phyloP scores from a whole-genome alignment of 106 monocot genomes.

The Ottelia alismoides region DNA sequence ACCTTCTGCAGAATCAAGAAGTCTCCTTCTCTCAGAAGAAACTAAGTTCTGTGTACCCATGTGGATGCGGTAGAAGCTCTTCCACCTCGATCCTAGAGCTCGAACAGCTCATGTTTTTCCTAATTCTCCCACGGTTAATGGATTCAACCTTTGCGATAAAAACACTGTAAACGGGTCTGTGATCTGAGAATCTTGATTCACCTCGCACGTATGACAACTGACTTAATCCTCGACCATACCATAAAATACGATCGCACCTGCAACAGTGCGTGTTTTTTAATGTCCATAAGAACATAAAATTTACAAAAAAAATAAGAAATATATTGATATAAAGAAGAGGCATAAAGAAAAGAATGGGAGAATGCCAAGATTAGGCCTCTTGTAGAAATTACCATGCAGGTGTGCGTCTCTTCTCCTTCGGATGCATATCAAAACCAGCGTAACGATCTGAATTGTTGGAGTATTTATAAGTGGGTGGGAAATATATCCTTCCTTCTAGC shows the following conservation, averaged over 20 bases:
- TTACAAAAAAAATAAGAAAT: background rate
- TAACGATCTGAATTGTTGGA: constrained; percentile 61
- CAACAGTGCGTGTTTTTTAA: too few relatives aligned
- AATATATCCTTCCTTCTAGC: constrained; percentile 66
- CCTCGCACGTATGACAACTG: constrained; percentile 52
- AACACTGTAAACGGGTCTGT: constrained; percentile 55
- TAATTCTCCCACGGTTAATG: constrained; percentile 22
- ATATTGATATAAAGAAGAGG: background rate
- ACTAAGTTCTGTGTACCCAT: constrained; percentile 36
- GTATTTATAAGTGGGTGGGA: constrained; percentile 83
- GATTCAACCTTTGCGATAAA: constrained; percentile 47
- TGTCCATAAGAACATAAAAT: too few relatives aligned
- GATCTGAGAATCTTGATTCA: constrained; percentile 62
- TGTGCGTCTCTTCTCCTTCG: constrained; percentile 42
- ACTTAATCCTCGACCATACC: constrained; percentile 52
- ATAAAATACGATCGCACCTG: constrained; percentile 77
- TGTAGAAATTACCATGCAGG: constrained; percentile 34
- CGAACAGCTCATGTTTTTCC: constrained; percentile 20
- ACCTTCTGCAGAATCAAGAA: background rate
- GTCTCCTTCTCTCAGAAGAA: constrained; percentile 31
- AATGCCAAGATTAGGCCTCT: too few relatives aligned
- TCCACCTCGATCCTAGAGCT: constrained; percentile 42
- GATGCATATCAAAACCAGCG: constrained; percentile 29
- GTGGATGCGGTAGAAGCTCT: constrained; percentile 41
- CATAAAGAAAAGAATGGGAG: background rate